Evolutionary conservation across 441 rosid species (phyloP).

Genomic region (Euphorbia schlechtendalii): DNA sequence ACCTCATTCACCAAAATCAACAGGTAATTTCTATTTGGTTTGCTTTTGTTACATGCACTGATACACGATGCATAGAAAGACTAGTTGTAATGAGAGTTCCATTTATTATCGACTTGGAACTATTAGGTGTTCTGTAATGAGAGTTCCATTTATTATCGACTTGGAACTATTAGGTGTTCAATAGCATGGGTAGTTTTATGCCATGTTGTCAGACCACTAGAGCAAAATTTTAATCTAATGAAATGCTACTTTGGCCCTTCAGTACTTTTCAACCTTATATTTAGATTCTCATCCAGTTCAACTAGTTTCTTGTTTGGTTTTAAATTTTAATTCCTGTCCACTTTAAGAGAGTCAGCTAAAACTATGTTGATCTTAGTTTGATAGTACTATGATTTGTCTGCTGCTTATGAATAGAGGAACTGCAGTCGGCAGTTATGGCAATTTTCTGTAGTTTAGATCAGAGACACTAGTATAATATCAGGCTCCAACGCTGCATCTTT

Average conservation of each 20-base stretch:
- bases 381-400: neutral
- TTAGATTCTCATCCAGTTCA: neutral
- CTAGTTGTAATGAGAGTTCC: neutral
- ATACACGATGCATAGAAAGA: neutral
- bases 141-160: neutral
- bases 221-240: no score
- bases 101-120: neutral
- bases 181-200: neutral
- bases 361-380: neutral
- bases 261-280: neutral
- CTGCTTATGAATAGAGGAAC: neutral
- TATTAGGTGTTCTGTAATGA: neutral
- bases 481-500: neutral
- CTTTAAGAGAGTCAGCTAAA: neutral
- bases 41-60: neutral
- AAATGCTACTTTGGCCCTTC: neutral
- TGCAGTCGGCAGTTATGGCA: neutral
- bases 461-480: neutral
- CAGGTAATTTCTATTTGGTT: constrained; percentile 17
- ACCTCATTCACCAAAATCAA: constrained; percentile 11
- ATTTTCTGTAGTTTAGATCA: neutral
- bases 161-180: neutral
- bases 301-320: neutral
- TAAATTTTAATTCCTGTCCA: neutral
- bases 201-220: neutral